Conservation (phyloP, 306 rosid species). For the Arachis stenosperma region DNA sequence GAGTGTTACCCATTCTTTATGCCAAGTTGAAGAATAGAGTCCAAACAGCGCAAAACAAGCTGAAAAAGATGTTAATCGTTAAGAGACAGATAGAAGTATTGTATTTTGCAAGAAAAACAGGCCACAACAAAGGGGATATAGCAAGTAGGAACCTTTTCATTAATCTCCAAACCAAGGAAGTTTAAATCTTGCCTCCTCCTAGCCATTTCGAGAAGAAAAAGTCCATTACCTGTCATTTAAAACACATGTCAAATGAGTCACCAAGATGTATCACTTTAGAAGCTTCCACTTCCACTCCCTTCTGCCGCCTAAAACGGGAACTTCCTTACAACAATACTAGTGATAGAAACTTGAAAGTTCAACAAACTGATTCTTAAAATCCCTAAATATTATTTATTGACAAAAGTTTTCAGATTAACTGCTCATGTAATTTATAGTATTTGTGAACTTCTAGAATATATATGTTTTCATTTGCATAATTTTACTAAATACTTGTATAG, state of each 20-base stretch:
- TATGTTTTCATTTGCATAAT: slow-evolving; percentile 18
- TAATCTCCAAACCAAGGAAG: slow-evolving; percentile 91
- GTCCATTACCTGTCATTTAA: slow-evolving; percentile 76
- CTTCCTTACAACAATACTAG: slow-evolving; percentile 3
- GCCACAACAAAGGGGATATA: background rate
- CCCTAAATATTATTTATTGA: background rate
- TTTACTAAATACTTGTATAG: background rate
- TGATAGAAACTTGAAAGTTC: slow-evolving; percentile 2
- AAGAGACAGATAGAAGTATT: background rate
- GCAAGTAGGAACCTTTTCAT: slow-evolving; percentile 67
- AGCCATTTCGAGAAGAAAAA: slow-evolving; percentile 86
- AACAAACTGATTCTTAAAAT: background rate
- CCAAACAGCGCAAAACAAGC: slow-evolving; percentile 80
- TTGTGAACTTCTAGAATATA: slow-evolving; percentile 10
- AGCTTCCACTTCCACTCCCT: slow-evolving; percentile 10
- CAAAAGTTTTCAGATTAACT: slow-evolving; percentile 19
- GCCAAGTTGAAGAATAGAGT: slow-evolving; percentile 48
- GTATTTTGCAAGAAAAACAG: background rate
- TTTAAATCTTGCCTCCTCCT: slow-evolving; percentile 70
- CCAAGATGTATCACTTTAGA: background rate
- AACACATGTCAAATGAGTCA: slow-evolving; percentile 25
- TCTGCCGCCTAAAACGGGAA: slow-evolving; percentile 1
- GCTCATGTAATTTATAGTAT: slow-evolving; percentile 15
- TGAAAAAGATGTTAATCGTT: slow-evolving; percentile 47
- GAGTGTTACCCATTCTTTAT: slow-evolving; percentile 70